Evolutionary conservation across 176 grass and related monocot species (phyloP).

Genomic region (Hsuehochloa calcarea): DNA sequence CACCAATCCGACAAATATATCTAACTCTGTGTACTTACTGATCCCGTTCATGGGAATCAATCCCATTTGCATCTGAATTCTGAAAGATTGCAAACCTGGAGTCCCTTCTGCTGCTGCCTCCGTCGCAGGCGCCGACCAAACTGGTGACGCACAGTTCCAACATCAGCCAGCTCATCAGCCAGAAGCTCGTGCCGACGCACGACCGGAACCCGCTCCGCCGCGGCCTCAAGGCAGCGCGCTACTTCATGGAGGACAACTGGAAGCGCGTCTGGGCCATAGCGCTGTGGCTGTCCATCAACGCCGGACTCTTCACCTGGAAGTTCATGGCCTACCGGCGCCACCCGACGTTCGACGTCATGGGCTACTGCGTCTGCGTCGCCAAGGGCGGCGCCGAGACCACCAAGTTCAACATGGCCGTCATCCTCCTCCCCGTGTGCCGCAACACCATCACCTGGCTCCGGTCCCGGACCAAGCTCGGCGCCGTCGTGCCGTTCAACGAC

Average conservation of each 20-base stretch:
- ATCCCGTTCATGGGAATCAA: background rate
- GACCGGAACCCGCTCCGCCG: conserved; percentile 51
- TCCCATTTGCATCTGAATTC: background rate
- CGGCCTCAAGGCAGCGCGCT: conserved; percentile 12
- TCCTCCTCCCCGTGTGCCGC: conserved; percentile 69
- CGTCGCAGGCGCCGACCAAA: conserved; percentile 7
- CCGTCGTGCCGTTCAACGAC: conserved; percentile 63
- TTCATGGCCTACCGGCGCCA: conserved; percentile 51
- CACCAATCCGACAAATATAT: background rate
- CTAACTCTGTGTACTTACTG: background rate
- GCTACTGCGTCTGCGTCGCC: conserved; percentile 64
- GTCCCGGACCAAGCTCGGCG: conserved; percentile 40
- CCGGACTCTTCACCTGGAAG: conserved; percentile 66
- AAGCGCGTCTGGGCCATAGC: conserved; percentile 86
- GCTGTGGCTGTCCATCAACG: conserved; percentile 74
- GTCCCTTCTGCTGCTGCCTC: conserved; percentile 64
- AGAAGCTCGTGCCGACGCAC: conserved; percentile 54
- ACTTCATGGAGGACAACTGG: conserved; percentile 99
- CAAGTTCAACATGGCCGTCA: conserved; percentile 75
- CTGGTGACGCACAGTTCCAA: conserved; percentile 60
- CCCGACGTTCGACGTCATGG: conserved; percentile 60
- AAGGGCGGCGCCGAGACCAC: conserved; percentile 77
- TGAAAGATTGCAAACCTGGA: conserved; percentile 74
- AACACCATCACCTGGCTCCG: conserved; percentile 77
- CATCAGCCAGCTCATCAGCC: conserved; percentile 88